Percentiles rank a stretch among this genome's conserved stretches.
phyloP scores from a whole-genome alignment of 2,329 filamentous ascomycete genomes.

The Coleophoma crateriformis region DNA sequence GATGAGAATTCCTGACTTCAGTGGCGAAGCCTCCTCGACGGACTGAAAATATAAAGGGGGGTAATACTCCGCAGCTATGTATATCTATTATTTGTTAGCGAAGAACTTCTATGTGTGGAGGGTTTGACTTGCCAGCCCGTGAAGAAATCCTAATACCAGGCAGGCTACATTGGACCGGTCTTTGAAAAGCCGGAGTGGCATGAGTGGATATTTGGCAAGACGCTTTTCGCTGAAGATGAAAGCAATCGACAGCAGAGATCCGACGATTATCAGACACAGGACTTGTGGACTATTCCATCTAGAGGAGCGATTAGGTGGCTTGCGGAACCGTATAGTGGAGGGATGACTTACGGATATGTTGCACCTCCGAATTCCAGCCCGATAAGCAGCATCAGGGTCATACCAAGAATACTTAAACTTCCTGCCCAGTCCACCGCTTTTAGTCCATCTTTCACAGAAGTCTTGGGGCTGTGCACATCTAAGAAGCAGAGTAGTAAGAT shows the following conservation, averaged over 20 bases:
- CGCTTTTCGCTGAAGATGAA: slow-evolving; percentile 67
- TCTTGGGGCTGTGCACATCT: slow-evolving; percentile 56
- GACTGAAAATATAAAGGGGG: slow-evolving; percentile 70
- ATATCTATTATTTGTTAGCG: slow-evolving; percentile 28
- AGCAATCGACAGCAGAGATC: slow-evolving; percentile 44
- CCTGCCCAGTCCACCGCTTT: slow-evolving; percentile 53
- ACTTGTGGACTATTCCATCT: slow-evolving; percentile 65
- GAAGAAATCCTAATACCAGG: slow-evolving; percentile 62
- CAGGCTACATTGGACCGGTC: slow-evolving; percentile 59
- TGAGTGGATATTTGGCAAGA: slow-evolving; percentile 67
- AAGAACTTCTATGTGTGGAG: background rate
- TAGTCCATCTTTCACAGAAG: slow-evolving; percentile 50
- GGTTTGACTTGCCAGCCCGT: slow-evolving; percentile 44
- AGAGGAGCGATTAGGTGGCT: slow-evolving; percentile 26
- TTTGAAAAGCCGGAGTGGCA: slow-evolving; percentile 67
- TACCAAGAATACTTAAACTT: slow-evolving; percentile 55
- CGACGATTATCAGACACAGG: slow-evolving; percentile 73
- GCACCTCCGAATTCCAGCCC: slow-evolving; percentile 66
- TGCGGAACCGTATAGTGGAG: too few species aligned
- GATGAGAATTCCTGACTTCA: slow-evolving; percentile 71
- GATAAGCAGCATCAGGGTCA: slow-evolving; percentile 63
- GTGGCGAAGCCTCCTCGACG: slow-evolving; percentile 53
- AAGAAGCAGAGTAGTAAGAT: slow-evolving; percentile 52
- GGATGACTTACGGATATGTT: slow-evolving; percentile 35
- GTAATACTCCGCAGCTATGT: slow-evolving; percentile 52